Evolutionary conservation across 1,284 basidiomycete species (phyloP), one percentile per base, ranked within the genome.

Genomic region (Tetrapyrgos nigripes): DNA sequence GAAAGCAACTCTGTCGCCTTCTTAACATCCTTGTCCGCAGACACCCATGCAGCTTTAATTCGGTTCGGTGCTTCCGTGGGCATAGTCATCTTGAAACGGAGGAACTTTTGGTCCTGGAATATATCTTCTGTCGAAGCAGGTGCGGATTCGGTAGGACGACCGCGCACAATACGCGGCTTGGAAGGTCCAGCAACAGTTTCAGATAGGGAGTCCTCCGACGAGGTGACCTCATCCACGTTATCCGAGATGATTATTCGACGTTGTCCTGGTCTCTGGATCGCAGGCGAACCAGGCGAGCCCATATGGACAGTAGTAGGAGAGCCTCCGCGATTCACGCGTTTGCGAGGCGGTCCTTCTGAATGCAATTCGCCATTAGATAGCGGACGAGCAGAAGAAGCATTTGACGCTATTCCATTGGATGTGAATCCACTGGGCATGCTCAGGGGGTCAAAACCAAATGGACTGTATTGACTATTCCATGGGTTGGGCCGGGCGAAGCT

Each of bases 31-130:
- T 83, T 81, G n/a, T 73, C 74, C 4, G 85, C 79, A 62, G 86
- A 79, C 28, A 70, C 64, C 89, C 88, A 92, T 4, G 91, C 91
- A 17, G 85, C 84, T 61, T 79, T 79, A 33, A 89, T 75, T 49
- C 77, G 76, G 13, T 68, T 64, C 0, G 75, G 67, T 26, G 81
- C 70, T 53, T 84, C 78, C 46, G 74, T 70, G 26, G 87, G 84
- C 70, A 88, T 84, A 0, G 82, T 83, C 50, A 91, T 73, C 65
- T 80, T 83, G 69, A 91, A 89, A 52, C 78, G 78, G 23, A 76
- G 83, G 61, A 86, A 89, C 49, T 76, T 75, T 13, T 73, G 68
- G 60, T 84, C 82, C 14, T 73, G 71, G 37, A 67, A 46, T 10
- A 70, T 58, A 53, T 75, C 74, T 26, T 61, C 62, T 40, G 37